Percentiles rank a stretch among this genome's conserved stretches.
These are phyloP conservation scores for Fusarium brevicatenulatum DNA, from an alignment of 2,329 filamentous ascomycete species.

Conservation along the genomic window DNA sequence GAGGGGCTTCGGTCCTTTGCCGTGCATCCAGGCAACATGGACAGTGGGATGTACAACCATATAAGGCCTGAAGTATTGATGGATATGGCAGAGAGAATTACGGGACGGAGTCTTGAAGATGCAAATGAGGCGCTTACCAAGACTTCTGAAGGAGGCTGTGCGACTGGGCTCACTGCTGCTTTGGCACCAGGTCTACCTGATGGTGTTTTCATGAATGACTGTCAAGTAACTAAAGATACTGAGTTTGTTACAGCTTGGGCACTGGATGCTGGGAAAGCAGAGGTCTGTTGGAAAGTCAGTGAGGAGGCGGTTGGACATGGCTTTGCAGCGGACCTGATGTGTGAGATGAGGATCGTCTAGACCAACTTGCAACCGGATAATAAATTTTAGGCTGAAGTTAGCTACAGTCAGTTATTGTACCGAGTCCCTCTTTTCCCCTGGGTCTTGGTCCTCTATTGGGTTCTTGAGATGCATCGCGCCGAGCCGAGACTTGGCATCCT, in stretches of 20 bases:
- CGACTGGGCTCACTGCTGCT: not conserved
- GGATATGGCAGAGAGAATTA: not conserved
- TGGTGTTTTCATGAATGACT: not conserved
- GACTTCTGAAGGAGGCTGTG: not conserved
- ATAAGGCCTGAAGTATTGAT: not conserved
- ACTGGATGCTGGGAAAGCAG: not conserved
- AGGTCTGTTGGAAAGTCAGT: not conserved
- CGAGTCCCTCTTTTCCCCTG: not conserved
- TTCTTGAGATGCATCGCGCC: not conserved
- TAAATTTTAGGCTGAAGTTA: too few species aligned
- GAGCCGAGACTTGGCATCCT: not conserved
- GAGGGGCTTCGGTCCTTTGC: not conserved
- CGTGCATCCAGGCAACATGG: not conserved
- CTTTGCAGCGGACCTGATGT: fast-evolving
- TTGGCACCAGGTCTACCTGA: not conserved
- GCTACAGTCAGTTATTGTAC: too few species aligned
- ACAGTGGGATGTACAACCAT: not conserved
- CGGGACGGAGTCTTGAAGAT: not conserved
- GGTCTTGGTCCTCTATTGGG: too few species aligned
- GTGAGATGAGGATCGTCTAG: too few species aligned
- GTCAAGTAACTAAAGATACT: not conserved
- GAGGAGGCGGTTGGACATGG: not conserved
- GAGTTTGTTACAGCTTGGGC: not conserved
- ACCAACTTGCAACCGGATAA: too few species aligned
- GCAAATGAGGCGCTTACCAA: not conserved